These are phyloP conservation scores for Tuber microsphaerosporum DNA, from an alignment of 495 filamentous ascomycete species.

Conservation along the genomic window DNA sequence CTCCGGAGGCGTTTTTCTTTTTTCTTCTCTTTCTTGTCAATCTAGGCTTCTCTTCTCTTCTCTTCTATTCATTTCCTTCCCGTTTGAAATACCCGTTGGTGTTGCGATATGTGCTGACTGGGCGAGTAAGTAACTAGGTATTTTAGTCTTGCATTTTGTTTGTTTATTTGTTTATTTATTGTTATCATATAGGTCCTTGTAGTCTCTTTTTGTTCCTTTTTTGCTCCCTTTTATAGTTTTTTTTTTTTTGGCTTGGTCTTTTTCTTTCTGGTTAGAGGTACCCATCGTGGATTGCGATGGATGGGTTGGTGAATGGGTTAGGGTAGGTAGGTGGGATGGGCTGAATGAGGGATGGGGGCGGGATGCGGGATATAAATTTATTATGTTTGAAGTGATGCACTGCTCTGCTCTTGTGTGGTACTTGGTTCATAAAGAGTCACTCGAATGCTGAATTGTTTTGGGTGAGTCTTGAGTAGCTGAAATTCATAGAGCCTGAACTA, in stretches of 20 bases:
- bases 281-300: background rate
- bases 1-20: constrained; percentile 8
- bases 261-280: background rate
- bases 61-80: background rate
- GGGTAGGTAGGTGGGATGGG: background rate
- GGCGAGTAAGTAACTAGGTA: background rate
- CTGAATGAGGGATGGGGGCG: background rate
- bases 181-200: background rate
- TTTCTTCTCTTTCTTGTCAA: background rate
- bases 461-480: background rate
- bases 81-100: background rate
- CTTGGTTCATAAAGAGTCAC: background rate
- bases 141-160: background rate
- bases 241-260: background rate
- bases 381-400: background rate
- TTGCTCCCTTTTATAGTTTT: too few relatives aligned
- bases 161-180: background rate
- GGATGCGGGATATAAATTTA: background rate
- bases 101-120: background rate
- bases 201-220: background rate
- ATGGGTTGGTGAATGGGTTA: background rate
- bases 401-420: background rate
- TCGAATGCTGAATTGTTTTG: background rate
- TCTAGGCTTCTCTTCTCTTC: background rate
- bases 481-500: background rate